phyloP scores from a whole-genome alignment of 805 yeast species.

The Candida manassasensis region DNA sequence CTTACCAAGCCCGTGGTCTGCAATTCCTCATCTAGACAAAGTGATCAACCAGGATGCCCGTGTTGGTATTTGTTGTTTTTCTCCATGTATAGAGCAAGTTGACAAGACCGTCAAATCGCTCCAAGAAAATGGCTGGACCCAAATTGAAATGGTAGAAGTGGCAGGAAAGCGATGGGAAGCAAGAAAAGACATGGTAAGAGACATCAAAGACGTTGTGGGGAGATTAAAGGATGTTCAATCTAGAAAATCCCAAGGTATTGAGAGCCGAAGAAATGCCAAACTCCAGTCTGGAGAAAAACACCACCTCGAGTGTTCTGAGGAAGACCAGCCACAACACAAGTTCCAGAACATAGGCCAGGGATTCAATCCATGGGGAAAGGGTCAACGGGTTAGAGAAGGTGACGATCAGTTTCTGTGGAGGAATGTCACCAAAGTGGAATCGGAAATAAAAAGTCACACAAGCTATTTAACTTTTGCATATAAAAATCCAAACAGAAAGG shows the following conservation, averaged over 20 bases:
- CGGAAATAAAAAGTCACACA: constrained; percentile 89
- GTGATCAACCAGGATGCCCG: constrained; percentile 52
- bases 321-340: constrained; percentile 22
- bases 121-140: constrained; percentile 73
- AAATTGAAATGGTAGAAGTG: constrained; percentile 88
- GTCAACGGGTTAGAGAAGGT: constrained; percentile 81
- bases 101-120: constrained; percentile 76
- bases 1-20: constrained; percentile 96
- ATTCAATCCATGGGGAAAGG: constrained; percentile 92
- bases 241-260: constrained; percentile 61
- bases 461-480: constrained; percentile 90
- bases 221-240: constrained; percentile 75
- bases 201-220: constrained; percentile 69
- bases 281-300: constrained; percentile 20
- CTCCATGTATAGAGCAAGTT: constrained; percentile 98
- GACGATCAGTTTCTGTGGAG: constrained; percentile 77
- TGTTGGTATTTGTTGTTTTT: constrained; percentile 85
- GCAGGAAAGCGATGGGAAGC: constrained; percentile 85
- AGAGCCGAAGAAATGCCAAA: constrained; percentile 43
- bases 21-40: constrained; percentile 65
- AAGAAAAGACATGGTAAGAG: constrained; percentile 80
- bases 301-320: constrained; percentile 19
- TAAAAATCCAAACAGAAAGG: constrained; percentile 15
- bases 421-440: constrained; percentile 76
- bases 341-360: constrained; percentile 41